These are phyloP conservation scores for Diaporthe citrichinensis DNA, from an alignment of 2,329 filamentous ascomycete genomes.

Conservation along the genomic window DNA sequence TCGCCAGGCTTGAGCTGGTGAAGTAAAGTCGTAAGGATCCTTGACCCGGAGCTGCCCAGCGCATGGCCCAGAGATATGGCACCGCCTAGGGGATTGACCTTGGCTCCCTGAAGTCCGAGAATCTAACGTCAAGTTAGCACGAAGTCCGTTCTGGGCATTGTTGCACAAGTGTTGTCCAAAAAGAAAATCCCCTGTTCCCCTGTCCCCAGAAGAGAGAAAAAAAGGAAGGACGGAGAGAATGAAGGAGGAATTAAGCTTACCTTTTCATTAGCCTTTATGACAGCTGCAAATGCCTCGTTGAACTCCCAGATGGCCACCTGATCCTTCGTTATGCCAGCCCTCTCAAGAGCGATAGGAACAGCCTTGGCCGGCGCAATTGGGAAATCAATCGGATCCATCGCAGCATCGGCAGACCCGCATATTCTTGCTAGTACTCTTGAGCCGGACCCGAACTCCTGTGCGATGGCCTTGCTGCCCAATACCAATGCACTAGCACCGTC, in stretches of 20 bases:
- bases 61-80: slow-evolving; percentile 95
- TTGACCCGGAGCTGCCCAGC: slow-evolving; percentile 91
- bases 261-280: slow-evolving; percentile 95
- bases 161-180: neutral
- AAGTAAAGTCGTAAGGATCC: slow-evolving; percentile 89
- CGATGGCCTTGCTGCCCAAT: slow-evolving; percentile 83
- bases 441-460: slow-evolving; percentile 81
- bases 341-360: slow-evolving; percentile 88
- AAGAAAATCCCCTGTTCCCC: too few species aligned
- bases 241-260: slow-evolving; percentile 54
- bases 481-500: slow-evolving; percentile 95
- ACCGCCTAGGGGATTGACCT: slow-evolving; percentile 89
- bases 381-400: slow-evolving; percentile 93
- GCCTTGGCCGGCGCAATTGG: slow-evolving; percentile 93
- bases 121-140: slow-evolving; percentile 65
- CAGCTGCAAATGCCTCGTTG: slow-evolving; percentile 97
- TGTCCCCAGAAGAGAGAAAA: neutral
- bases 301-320: slow-evolving; percentile 98
- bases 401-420: slow-evolving; percentile 88
- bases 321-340: slow-evolving; percentile 90
- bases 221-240: neutral
- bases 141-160: neutral
- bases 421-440: slow-evolving; percentile 91
- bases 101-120: slow-evolving; percentile 82
- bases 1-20: slow-evolving; percentile 94